phyloP scores from a whole-genome alignment of 352 stramenopile genomes.

The Thalassiosira livingstoniorum region DNA sequence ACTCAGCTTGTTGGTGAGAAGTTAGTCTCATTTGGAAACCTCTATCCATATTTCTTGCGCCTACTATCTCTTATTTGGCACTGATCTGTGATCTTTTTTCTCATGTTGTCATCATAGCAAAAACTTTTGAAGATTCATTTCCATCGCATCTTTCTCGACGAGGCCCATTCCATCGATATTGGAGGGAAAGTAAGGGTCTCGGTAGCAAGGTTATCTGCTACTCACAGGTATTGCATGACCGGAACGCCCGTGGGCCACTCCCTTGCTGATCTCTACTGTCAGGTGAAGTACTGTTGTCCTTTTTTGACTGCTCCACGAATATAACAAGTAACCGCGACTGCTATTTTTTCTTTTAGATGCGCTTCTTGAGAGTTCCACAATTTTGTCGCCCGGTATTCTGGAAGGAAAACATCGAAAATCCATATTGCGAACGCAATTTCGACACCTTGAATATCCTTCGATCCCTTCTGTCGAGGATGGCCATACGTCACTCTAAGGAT shows the following conservation, averaged over 20 bases:
- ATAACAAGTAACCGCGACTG: too few species aligned
- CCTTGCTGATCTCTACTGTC: constrained; percentile 40
- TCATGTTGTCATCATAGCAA: too few species aligned
- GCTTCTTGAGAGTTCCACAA: constrained; percentile 39
- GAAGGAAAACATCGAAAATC: constrained; percentile 33
- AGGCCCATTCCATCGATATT: constrained; percentile 45
- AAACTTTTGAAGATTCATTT: constrained; percentile 36
- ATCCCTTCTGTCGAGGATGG: constrained; percentile 29
- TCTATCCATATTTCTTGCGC: too few species aligned
- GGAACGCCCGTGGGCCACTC: constrained; percentile 41
- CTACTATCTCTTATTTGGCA: too few species aligned
- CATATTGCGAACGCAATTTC: constrained; percentile 35
- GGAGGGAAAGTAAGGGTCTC: constrained; percentile 22
- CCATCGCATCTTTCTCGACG: constrained; percentile 46
- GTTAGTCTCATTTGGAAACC: too few species aligned
- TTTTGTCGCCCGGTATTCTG: constrained; percentile 41
- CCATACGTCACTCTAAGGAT: constrained; percentile 51
- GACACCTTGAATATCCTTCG: constrained; percentile 33
- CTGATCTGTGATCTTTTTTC: too few species aligned
- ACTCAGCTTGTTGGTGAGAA: too few species aligned
- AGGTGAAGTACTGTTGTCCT: too few species aligned
- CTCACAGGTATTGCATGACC: constrained; percentile 44
- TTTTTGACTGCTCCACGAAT: too few species aligned
- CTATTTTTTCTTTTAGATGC: too few species aligned
- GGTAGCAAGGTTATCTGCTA: constrained; percentile 39